A percentile compares a stretch with the other conserved stretches of the same genome.
These are phyloP conservation scores for Dendrobium officinale DNA, from an alignment of 106 monocot species.

Conservation along the genomic window DNA sequence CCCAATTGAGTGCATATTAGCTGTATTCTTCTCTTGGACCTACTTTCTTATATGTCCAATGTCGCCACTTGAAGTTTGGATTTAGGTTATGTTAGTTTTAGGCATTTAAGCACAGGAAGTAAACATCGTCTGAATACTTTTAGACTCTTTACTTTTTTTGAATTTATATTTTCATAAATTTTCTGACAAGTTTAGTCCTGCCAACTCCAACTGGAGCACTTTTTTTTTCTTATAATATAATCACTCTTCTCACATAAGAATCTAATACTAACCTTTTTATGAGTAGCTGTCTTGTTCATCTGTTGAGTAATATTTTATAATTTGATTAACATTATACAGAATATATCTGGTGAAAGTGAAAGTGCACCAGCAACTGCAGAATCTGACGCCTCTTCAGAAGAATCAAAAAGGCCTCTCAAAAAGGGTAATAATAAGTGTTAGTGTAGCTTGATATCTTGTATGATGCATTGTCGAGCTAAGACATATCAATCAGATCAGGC, in stretches of 20 bases:
- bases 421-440: conserved; percentile 6
- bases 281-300: not conserved
- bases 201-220: not conserved
- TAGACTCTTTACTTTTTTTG: not conserved
- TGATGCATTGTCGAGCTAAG: not conserved
- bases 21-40: not conserved
- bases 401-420: conserved; percentile 11
- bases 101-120: not conserved
- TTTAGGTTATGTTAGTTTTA: not conserved
- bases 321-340: conserved; percentile 8
- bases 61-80: not conserved
- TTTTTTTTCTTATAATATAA: not conserved
- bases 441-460: not conserved
- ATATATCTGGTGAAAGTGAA: conserved; percentile 8
- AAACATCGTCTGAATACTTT: not conserved
- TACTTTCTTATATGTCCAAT: not conserved
- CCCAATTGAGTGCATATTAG: too few species aligned
- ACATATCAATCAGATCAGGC: not conserved
- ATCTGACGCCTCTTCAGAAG: conserved; percentile 1
- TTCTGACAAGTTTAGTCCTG: not conserved
- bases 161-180: not conserved
- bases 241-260: not conserved
- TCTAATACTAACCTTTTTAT: not conserved
- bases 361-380: not conserved
- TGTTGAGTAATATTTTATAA: not conserved